Evolutionary conservation across 352 stramenopile species (phyloP), one percentile per base, ranked within the genome.

Genomic region (Pythium grandisporangium): DNA sequence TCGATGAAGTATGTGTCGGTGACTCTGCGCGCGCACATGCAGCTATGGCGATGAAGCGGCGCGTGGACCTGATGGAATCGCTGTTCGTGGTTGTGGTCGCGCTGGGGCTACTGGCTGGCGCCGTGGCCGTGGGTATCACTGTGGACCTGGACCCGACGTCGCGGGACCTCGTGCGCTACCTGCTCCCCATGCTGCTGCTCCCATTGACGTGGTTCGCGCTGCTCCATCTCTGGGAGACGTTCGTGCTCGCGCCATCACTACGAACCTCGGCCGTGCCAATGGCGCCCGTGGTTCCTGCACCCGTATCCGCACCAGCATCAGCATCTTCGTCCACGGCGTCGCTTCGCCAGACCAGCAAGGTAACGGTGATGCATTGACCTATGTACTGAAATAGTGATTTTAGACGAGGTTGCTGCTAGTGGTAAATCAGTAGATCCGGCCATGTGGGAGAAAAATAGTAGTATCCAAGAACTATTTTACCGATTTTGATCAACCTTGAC

Each of bases 201-300:
- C 73, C 73, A 1, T 30, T 74, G 13, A 43, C 45, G 6, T 84
- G 66, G 66, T 43, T 83, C 29, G 17, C 50, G 12, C 48, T 53
- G 26, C 59, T 87, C 14, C 50, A 83, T 21, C 17, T 64, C 14
- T 83, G 65, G 68, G 73, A 87, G 38, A 48, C 20, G 25, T 46
- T 54, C 20, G 17, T 63, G 16, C 49, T 59, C 29, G 29, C 44
- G 39, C 49, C 48, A 10, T 19, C 27, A 12, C 22, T n/a, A n/a
- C n/a, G n/a, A n/a, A n/a, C n/a, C n/a, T n/a, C n/a, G n/a, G n/a
- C n/a, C n/a, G n/a, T n/a, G n/a, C n/a, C n/a, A n/a, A n/a, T n/a
- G n/a, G n/a, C n/a, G n/a, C 37, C 21, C 26, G 23, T 14, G 26
- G 30, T 17, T 37, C 41, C 11, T 40, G 12, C 34, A 22, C 39